Evolutionary conservation across 2,329 filamentous ascomycete species (phyloP).

Genomic region (Aureobasidium namibiae): DNA sequence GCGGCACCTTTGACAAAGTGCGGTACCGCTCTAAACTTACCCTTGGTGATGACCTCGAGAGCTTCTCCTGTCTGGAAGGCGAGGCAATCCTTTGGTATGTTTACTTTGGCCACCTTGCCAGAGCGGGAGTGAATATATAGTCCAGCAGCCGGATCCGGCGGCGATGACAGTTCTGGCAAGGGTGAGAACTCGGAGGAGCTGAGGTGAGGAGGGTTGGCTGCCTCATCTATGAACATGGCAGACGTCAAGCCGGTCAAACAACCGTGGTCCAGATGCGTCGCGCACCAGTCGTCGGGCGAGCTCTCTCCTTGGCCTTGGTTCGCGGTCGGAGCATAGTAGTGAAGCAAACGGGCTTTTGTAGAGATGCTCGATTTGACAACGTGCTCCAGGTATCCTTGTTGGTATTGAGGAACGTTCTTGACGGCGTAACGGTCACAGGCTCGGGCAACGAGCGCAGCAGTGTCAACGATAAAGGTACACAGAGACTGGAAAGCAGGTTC

Average conservation of each 20-base stretch:
- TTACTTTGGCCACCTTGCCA: constrained; percentile 78
- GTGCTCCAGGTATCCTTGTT: constrained; percentile 69
- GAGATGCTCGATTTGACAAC: constrained; percentile 79
- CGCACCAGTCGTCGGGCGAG: constrained; percentile 77
- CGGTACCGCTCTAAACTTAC: constrained; percentile 86
- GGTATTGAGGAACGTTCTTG: constrained; percentile 69
- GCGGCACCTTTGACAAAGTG: constrained; percentile 83
- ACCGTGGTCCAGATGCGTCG: constrained; percentile 82
- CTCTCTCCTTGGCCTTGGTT: constrained; percentile 30
- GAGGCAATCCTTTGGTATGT: constrained; percentile 82
- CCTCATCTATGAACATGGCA: constrained; percentile 92
- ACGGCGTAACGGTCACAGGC: constrained; percentile 82
- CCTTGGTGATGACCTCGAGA: constrained; percentile 81
- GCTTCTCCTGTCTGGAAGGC: constrained; percentile 95
- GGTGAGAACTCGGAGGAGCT: constrained; percentile 27
- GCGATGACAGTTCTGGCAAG: constrained; percentile 62
- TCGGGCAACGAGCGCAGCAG: constrained; percentile 77
- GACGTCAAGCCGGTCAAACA: constrained; percentile 90
- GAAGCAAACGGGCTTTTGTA: constrained; percentile 83
- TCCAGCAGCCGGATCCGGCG: constrained; percentile 76
- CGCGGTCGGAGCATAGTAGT: constrained; percentile 59
- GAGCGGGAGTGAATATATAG: constrained; percentile 89
- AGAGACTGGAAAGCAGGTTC: constrained; percentile 62
- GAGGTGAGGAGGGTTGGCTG: constrained; percentile 27
- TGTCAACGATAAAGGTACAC: constrained; percentile 80